Base-by-base conservation (phyloP, 2,329 filamentous ascomycete genomes). In the Hymenoscyphus fructigenus region DNA sequence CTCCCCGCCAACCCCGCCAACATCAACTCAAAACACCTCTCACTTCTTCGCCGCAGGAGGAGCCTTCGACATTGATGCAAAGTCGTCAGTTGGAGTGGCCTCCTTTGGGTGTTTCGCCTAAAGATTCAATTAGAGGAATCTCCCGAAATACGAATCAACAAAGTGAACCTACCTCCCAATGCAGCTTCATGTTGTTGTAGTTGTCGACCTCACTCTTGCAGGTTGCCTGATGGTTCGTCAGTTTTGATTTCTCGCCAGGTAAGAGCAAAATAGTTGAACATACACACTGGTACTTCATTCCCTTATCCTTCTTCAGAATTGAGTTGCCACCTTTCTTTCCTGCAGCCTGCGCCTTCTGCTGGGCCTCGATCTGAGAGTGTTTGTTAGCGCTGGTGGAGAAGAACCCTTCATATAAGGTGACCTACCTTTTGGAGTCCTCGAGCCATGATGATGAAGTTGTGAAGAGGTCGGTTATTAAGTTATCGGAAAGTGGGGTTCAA, bases 211-310 rank as follows among this genome's bases (percentile, higher is more conserved):
- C 60, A 26, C 15, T 26, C 36, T 61, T 61, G 20, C 60, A 61
- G 6, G 60, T 61, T 17, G 50, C 29, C 60, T 61, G 15, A 10
- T 34, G n/a, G 10, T n/a, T 50, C 4, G 17, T 50, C 4, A 47
- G 23, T 26, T 20, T 20, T 38, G 23, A 28, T n/a, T 20, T 14
- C 3, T 5, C 36, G 10, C 4, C 10, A 14, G 32, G 38, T 15
- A 12, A 20, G 15, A 12, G 26, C 9, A 28, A 7, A 61, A 15
- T 4, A 3, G 1, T 5, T 32, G 29, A 5, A 60, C 59, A 36
- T 36, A 61, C 60, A 38, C 60, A 61, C 44, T 61, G 60, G 32
- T 61, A 61, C 34, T 61, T 61, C 60, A 61, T 56, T 38, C 60
- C 60, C 34, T 61, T 61, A 29, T 61, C 60, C n/a, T 47, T 61